These are phyloP conservation scores for Acacia acuminata DNA, from an alignment of 306 rosid species.

Conservation along the genomic window DNA sequence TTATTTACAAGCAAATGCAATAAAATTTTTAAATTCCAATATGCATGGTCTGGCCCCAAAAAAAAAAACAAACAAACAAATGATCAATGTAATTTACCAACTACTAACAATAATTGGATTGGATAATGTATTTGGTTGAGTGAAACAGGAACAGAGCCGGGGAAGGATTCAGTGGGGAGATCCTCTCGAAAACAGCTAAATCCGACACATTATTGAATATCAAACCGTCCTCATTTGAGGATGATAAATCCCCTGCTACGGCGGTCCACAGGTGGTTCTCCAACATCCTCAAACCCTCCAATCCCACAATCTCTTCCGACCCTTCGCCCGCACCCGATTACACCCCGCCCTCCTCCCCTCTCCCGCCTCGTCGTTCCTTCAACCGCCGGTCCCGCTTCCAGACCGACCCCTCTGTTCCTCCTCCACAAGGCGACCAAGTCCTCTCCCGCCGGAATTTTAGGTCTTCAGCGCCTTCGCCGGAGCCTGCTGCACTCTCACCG, in stretches of 20 bases:
- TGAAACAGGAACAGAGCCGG: constrained; percentile 45
- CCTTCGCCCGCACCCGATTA: constrained; percentile 4
- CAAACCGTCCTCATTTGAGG: background rate
- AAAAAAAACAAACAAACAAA: too few species aligned
- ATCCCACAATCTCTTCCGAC: constrained; percentile 4
- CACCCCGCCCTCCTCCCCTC: constrained; percentile 16
- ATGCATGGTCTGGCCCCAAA: too few species aligned
- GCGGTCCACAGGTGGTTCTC: constrained; percentile 74
- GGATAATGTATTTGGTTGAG: background rate
- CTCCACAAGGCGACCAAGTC: constrained; percentile 42
- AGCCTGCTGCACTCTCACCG: constrained; percentile 20
- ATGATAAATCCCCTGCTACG: constrained; percentile 46
- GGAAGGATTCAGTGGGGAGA: constrained; percentile 79
- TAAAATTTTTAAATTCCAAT: too few species aligned
- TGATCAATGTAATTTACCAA: background rate
- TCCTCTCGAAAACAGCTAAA: constrained; percentile 58
- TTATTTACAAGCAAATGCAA: too few species aligned
- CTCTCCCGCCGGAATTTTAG: constrained; percentile 40
- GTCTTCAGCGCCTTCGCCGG: constrained; percentile 25
- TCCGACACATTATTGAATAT: constrained; percentile 47
- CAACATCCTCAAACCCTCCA: constrained; percentile 61
- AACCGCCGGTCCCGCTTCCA: constrained; percentile 75
- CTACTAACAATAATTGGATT: background rate
- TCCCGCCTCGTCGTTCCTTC: constrained; percentile 52
- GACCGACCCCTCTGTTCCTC: constrained; percentile 53